These are phyloP conservation scores for Phytophthora niederhauseri DNA, from an alignment of 352 stramenopile genomes.

Conservation along the genomic window DNA sequence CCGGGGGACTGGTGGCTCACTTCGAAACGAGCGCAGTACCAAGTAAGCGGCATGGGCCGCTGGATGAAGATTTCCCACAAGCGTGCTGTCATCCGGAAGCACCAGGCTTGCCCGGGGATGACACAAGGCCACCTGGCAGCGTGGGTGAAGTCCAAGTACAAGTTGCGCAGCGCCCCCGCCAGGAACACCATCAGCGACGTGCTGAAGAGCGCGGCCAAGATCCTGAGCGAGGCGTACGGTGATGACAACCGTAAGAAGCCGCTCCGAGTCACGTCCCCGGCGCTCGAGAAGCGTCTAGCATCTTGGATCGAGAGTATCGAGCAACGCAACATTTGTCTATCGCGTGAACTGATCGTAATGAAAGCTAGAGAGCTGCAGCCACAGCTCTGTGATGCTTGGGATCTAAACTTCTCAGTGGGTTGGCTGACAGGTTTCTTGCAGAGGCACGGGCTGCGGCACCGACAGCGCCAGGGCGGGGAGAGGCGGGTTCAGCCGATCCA, in stretches of 20 bases:
- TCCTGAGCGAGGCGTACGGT: not conserved
- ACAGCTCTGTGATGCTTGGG: not conserved
- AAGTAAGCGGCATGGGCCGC: not conserved
- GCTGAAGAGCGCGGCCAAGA: not conserved
- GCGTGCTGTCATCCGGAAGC: not conserved
- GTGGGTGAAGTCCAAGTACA: not conserved
- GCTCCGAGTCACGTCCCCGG: not conserved
- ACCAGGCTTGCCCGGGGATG: not conserved
- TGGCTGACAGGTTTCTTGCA: not conserved
- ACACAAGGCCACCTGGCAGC: not conserved
- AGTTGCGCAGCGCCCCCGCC: not conserved
- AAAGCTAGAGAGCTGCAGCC: not conserved
- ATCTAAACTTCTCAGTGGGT: not conserved
- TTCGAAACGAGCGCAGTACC: not conserved
- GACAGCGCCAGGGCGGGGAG: not conserved
- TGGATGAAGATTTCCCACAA: not conserved
- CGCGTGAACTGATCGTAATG: not conserved
- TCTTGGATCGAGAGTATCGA: not conserved
- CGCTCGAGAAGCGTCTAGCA: not conserved
- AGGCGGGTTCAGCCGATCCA: not conserved
- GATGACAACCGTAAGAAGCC: not conserved
- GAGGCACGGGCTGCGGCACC: not conserved
- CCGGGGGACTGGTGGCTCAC: not conserved
- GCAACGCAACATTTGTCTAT: not conserved
- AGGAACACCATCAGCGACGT: not conserved